These are phyloP conservation scores for Turnera subulata DNA, from an alignment of 345 rosid genomes.

Conservation along the genomic window DNA sequence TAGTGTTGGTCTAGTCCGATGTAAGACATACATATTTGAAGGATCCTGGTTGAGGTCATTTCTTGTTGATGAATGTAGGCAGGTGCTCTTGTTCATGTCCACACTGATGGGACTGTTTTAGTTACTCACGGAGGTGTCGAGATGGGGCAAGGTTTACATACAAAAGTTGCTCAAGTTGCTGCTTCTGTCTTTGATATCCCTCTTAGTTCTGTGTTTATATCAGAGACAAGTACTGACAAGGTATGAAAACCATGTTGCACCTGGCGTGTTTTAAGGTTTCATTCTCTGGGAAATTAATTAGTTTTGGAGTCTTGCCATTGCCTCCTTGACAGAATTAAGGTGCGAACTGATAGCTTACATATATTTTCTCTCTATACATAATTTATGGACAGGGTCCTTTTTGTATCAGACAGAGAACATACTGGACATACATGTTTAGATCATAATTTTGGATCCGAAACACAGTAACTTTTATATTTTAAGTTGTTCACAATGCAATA, in stretches of 20 bases:
- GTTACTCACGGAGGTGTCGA: slow-evolving; percentile 98
- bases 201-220: slow-evolving; percentile 77
- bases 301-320: no score
- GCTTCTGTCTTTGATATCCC: slow-evolving; percentile 88
- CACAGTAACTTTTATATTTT: no score
- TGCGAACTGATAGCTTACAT: no score
- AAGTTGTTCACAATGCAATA: no score
- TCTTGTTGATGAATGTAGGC: slow-evolving; percentile 55
- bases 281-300: no score
- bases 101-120: slow-evolving; percentile 95
- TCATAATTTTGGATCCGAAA: no score
- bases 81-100: slow-evolving; percentile 94
- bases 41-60: slow-evolving; percentile 1
- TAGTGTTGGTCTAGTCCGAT: no score
- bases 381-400: no score
- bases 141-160: slow-evolving; percentile 99
- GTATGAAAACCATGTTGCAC: slow-evolving; percentile 30
- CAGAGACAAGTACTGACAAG: slow-evolving; percentile 99
- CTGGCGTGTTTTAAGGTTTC: background rate
- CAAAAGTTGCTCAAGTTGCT: slow-evolving; percentile 96
- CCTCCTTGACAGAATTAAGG: no score
- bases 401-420: no score
- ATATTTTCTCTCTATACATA: no score
- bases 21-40: background rate
- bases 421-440: no score